Conservation (phyloP, 345 rosid genomes). For the Bretschneidera sinensis region DNA sequence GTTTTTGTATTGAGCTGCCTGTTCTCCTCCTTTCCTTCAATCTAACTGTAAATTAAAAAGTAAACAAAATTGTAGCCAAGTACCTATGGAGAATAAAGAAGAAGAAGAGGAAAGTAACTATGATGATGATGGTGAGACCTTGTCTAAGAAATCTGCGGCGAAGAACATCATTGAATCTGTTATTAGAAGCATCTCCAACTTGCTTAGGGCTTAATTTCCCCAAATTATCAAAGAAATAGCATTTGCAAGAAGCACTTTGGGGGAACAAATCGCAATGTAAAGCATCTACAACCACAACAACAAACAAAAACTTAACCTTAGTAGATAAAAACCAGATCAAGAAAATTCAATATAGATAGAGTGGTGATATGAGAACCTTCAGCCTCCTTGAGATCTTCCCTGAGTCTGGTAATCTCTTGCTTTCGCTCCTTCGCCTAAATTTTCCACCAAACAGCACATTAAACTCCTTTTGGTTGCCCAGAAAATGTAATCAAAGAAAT, state of each 20-base stretch:
- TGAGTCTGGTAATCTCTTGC: slow-evolving; percentile 59
- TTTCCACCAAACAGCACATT: not conserved
- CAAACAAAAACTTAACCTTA: not conserved
- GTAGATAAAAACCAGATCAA: not conserved
- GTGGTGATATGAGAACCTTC: slow-evolving; percentile 40
- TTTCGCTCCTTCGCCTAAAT: slow-evolving; percentile 81
- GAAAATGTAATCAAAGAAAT: slow-evolving; percentile 8
- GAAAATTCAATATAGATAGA: not conserved
- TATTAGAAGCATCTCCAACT: slow-evolving; percentile 37
- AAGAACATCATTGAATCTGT: slow-evolving; percentile 54
- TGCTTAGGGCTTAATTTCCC: slow-evolving; percentile 47
- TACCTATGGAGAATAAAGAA: not conserved
- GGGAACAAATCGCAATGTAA: slow-evolving; percentile 54
- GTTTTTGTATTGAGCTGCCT: slow-evolving; percentile 28
- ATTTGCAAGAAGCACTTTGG: slow-evolving; percentile 64
- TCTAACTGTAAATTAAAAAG: slow-evolving; percentile 46
- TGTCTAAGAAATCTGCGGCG: slow-evolving; percentile 80
- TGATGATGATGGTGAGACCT: slow-evolving; percentile 32
- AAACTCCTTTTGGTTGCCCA: slow-evolving; percentile 9
- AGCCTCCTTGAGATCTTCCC: slow-evolving; percentile 74
- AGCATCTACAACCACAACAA: slow-evolving; percentile 36
- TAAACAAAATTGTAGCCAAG: slow-evolving; percentile 2
- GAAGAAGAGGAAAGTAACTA: not conserved
- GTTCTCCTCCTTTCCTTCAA: slow-evolving; percentile 36
- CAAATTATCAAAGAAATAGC: slow-evolving; percentile 78